phyloP scores from a whole-genome alignment of 2,329 filamentous ascomycete species.

The Alternaria dauci region DNA sequence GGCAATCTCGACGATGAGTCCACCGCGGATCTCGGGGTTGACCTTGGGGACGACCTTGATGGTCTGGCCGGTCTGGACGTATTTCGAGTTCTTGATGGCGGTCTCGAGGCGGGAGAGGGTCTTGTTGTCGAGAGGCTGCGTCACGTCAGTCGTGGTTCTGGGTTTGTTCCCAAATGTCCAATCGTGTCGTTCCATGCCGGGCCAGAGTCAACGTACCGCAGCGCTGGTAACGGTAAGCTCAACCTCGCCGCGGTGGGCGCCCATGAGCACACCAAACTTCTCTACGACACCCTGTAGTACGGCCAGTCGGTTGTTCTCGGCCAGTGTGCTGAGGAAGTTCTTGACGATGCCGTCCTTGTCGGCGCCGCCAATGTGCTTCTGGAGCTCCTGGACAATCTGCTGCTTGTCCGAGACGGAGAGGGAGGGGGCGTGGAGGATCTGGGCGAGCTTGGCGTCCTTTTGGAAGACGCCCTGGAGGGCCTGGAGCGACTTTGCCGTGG shows the following conservation, averaged over 20 bases:
- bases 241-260: slow-evolving; percentile 88
- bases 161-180: background rate
- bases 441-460: slow-evolving; percentile 81
- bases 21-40: slow-evolving; percentile 92
- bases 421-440: slow-evolving; percentile 81
- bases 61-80: slow-evolving; percentile 92
- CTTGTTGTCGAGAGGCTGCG: slow-evolving; percentile 83
- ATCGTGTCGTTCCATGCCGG: background rate
- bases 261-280: slow-evolving; percentile 89
- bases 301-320: slow-evolving; percentile 94
- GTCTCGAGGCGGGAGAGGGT: slow-evolving; percentile 85
- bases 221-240: slow-evolving; percentile 93
- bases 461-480: slow-evolving; percentile 75
- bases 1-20: slow-evolving; percentile 93
- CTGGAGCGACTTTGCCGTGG: slow-evolving; percentile 80
- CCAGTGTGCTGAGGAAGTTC: slow-evolving; percentile 90
- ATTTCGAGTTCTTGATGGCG: slow-evolving; percentile 87
- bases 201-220: slow-evolving; percentile 66
- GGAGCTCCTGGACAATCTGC: slow-evolving; percentile 84
- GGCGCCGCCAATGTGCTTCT: slow-evolving; percentile 76
- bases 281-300: slow-evolving; percentile 81
- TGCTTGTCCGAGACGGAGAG: slow-evolving; percentile 82
- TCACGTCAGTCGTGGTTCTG: slow-evolving; percentile 21
- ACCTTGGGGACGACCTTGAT: slow-evolving; percentile 96
- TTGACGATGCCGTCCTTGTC: slow-evolving; percentile 83